Evolutionary conservation across 768 basidiomycete genomes (phyloP).

Genomic region (Chlorophyllum brunneum): DNA sequence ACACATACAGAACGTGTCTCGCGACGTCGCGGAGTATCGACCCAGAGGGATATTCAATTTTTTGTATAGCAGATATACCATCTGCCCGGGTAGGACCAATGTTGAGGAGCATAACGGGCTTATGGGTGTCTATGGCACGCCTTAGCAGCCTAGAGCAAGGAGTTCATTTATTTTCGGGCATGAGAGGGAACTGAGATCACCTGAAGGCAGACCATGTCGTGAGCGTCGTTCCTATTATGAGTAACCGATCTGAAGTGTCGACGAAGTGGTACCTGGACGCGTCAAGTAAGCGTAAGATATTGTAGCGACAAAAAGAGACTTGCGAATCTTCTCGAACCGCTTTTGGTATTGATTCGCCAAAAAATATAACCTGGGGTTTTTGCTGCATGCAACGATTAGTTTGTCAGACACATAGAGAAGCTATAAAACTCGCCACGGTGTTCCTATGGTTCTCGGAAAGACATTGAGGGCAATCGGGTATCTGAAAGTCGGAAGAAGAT

Average conservation of each 20-base stretch:
- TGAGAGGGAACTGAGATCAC: constrained; percentile 31
- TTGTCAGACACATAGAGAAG: background rate
- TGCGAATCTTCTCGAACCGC: constrained; percentile 70
- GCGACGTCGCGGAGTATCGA: constrained; percentile 68
- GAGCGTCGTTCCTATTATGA: constrained; percentile 86
- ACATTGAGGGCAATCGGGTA: constrained; percentile 78
- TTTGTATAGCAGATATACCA: constrained; percentile 58
- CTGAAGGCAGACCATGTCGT: constrained; percentile 93
- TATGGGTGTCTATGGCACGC: constrained; percentile 69
- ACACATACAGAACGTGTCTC: constrained; percentile 53
- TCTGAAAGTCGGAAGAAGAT: constrained; percentile 70
- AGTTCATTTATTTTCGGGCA: background rate
- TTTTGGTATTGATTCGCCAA: constrained; percentile 81
- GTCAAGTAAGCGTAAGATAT: background rate
- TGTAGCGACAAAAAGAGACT: constrained; percentile 21
- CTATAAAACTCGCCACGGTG: constrained; percentile 45
- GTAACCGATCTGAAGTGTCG: constrained; percentile 58
- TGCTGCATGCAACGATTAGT: constrained; percentile 37
- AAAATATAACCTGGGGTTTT: constrained; percentile 84
- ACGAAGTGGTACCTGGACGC: constrained; percentile 50
- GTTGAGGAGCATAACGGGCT: constrained; percentile 81
- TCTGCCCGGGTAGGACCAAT: constrained; percentile 90
- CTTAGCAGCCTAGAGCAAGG: constrained; percentile 59
- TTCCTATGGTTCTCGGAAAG: constrained; percentile 50
- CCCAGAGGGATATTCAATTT: constrained; percentile 76